Evolutionary conservation across 208 protist species (phyloP), one percentile per base, ranked within the genome.

Genomic region (Acanthamoeba healyi): DNA sequence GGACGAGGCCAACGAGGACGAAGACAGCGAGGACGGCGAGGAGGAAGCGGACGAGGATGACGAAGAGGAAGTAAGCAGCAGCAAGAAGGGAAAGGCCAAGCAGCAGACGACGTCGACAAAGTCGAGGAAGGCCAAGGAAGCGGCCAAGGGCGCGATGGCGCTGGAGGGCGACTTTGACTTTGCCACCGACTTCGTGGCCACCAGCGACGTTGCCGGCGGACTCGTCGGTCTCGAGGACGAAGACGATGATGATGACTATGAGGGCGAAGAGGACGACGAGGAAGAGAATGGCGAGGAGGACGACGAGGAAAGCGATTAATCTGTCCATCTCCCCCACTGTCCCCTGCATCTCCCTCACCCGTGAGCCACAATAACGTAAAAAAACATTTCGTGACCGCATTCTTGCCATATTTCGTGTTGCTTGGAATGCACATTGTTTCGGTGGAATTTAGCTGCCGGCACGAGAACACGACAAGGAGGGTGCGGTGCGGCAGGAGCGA

Each of bases 131-230:
- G 67, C 67, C 36, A 77, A 77, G 67, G 67, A 77, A 36, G 38
- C 29, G 17, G 67, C 67, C 36, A 77, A 77, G 67, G 67, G 67
- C 34, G 36, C 36, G 36, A 77, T 77, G 67, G 67, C 32, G 36
- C 67, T 77, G 34, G 67, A 77, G 29, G 67, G 67, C 36, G 67
- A 77, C 17, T 77, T 77, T 44, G 67, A 77, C 67, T 77, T 77
- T 26, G 32, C 67, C 38, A 77, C 67, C 19, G 67, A 77, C 67
- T 77, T 77, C 22, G 67, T 77, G 32, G 67, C 67, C 36, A 77
- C 67, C 12, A 77, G 67, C 67, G 67, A 77, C 67, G 67, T 44
- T 19, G 38, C 67, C 38, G 67, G 67, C 67, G 36, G 36, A 26
- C 5, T 77, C 17, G 67, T 46, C 4, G 67, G 17, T n/a, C 26